These are phyloP conservation scores for Phytophthora aleatoria DNA, from an alignment of 352 stramenopile genomes.

Conservation along the genomic window DNA sequence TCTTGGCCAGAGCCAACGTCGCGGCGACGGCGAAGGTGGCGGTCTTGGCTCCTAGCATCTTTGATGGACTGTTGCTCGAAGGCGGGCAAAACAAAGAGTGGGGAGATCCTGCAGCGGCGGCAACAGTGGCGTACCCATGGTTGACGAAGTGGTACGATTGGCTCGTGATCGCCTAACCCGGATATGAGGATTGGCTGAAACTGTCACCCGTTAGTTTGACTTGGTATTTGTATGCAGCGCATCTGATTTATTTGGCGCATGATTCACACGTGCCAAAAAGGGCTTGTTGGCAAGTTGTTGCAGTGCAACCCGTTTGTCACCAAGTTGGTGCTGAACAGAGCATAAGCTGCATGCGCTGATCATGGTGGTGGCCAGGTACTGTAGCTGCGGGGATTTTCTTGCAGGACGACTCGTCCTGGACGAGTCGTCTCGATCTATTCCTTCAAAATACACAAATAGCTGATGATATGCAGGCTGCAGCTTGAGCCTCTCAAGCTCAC, in stretches of 20 bases:
- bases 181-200: conserved; percentile 10
- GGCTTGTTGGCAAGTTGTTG: background rate
- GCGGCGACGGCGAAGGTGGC: conserved; percentile 27
- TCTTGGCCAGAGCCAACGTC: conserved; percentile 26
- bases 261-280: conserved; percentile 2
- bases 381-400: background rate
- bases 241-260: conserved; percentile 33
- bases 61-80: conserved; percentile 9
- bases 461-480: background rate
- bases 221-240: conserved; percentile 11
- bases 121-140: conserved; percentile 9
- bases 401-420: background rate
- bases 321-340: conserved; percentile 1
- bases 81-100: conserved; percentile 37
- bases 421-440: background rate
- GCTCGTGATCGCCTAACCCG: conserved; percentile 11
- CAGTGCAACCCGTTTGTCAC: background rate
- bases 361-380: too few relatives aligned
- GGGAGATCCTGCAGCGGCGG: conserved; percentile 5
- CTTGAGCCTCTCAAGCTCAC: background rate
- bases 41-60: conserved; percentile 43
- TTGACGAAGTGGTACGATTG: conserved; percentile 10
- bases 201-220: conserved; percentile 16
- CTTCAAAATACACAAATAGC: background rate
- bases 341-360: background rate